Evolutionary conservation across 2,329 filamentous ascomycete species (phyloP).

Genomic region (Cylindrodendrum hubeiense): DNA sequence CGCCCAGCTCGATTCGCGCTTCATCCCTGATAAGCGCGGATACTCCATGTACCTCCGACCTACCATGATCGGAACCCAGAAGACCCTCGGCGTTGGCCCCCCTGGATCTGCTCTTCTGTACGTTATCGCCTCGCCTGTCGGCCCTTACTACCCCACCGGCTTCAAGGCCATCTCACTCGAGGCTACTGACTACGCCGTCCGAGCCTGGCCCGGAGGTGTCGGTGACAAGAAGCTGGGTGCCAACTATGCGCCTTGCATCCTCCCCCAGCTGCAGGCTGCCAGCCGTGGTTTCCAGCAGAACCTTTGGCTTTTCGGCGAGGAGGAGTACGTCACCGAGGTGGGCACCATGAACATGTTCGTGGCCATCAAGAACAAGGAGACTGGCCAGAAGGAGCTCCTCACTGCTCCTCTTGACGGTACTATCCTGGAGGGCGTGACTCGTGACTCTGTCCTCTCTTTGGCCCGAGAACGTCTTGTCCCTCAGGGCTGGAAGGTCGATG

Average conservation of each 20-base stretch:
- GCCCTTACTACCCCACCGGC: slow-evolving; percentile 97
- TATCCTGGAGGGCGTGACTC: slow-evolving; percentile 93
- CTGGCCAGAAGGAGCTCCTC: slow-evolving; percentile 90
- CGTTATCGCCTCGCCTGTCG: slow-evolving; percentile 95
- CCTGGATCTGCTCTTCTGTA: slow-evolving; percentile 93
- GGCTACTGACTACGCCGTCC: slow-evolving; percentile 95
- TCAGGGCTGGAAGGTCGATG: slow-evolving; percentile 88
- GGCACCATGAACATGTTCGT: slow-evolving; percentile 99
- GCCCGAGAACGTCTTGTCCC: slow-evolving; percentile 86
- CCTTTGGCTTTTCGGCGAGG: slow-evolving; percentile 95
- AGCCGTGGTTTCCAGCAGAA: slow-evolving; percentile 97
- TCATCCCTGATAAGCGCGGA: slow-evolving; percentile 87
- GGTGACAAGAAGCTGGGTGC: slow-evolving; percentile 98
- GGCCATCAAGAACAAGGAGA: slow-evolving; percentile 85
- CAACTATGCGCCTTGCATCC: slow-evolving; percentile 98
- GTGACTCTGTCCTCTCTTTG: slow-evolving; percentile 89
- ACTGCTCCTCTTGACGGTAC: slow-evolving; percentile 98
- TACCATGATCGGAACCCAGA: slow-evolving; percentile 97
- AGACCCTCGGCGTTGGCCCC: slow-evolving; percentile 91
- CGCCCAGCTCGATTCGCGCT: slow-evolving; percentile 84
- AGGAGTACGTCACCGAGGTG: slow-evolving; percentile 96
- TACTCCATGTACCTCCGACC: slow-evolving; percentile 97
- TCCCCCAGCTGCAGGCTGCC: slow-evolving; percentile 94
- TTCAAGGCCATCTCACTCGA: slow-evolving; percentile 98
- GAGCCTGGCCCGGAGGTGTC: slow-evolving; percentile 97